Base-by-base conservation (phyloP, 2,329 filamentous ascomycete genomes). In the Lachnellula arida region DNA sequence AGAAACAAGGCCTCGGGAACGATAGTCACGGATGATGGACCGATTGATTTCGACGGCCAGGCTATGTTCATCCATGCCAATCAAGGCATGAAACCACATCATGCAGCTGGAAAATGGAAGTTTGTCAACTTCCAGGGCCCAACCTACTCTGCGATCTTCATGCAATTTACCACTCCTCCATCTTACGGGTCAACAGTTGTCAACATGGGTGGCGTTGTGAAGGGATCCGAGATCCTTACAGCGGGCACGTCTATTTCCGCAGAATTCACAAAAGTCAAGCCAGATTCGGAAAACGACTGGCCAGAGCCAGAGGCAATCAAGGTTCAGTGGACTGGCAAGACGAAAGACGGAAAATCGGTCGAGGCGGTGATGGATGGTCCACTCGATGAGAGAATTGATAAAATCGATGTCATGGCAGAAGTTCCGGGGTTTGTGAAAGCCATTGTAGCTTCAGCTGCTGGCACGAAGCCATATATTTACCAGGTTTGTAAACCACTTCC, bases 61-160 rank as follows among this genome's bases (percentile, higher is more conserved):
- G 91, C 86, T 34, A 77, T 95, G 67, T 93, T 91, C 74, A 80
- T 87, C 63, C 88, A 94, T 72, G 92, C 91, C 42, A 77, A 97
- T 50, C 94, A 97, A 76, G 94, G 92, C 71, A 97, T 97, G 93
- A 99, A 99, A 81, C 94, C 94, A 42, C 94, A 99, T 73, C 95
- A 99, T 71, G 89, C 91, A 57, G 92, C 93, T 59, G 85, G 89
- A 32, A 85, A 82, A 61, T 99, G 94, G 94, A 96, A 94, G 75
- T 99, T 97, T 76, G 80, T 84, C 73, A 84, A 92, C 75, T 96
- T 96, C 77, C 92, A 97, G 71, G 87, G 89, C 14, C 87, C 91
- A 22, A 90, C 79, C 19, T 88, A 91, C 76, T 94, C 92, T 28
- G 93, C 92, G 28, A 76, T 96, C 63, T 78, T 97, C 78, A 99